Evolutionary conservation across 257 asterid species (phyloP).

Genomic region (Solanum paucissectum): DNA sequence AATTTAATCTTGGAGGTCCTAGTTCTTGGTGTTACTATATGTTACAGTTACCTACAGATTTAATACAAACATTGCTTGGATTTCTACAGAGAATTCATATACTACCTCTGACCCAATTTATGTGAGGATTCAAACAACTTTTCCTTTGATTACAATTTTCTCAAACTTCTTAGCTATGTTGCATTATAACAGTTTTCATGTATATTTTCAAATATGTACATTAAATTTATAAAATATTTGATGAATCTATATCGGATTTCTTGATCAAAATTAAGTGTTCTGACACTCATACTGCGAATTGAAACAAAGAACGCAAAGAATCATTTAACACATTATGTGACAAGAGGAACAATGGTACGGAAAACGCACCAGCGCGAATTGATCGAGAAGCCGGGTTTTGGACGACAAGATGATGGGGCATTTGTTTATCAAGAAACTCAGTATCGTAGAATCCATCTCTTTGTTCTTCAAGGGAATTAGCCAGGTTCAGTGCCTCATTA

Average conservation of each 20-base stretch:
- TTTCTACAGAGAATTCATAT: background rate
- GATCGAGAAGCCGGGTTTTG: constrained; percentile 64
- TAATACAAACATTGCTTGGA: background rate
- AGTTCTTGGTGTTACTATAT: background rate
- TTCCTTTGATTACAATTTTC: background rate
- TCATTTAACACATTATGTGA: background rate
- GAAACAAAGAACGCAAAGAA: background rate
- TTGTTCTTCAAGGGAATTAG: constrained; percentile 85
- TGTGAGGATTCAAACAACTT: background rate
- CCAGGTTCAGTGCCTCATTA: constrained; percentile 71
- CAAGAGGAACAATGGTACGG: background rate
- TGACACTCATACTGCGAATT: background rate
- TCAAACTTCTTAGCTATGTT: background rate
- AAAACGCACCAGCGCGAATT: constrained; percentile 48
- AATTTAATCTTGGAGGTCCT: background rate
- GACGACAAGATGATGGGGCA: constrained; percentile 77
- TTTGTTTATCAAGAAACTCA: constrained; percentile 44
- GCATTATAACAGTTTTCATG: background rate
- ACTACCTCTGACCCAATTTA: background rate
- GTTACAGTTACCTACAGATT: background rate
- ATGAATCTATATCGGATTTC: background rate
- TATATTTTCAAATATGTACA: background rate
- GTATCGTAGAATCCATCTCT: constrained; percentile 55
- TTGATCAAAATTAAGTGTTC: background rate
- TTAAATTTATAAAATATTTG: background rate